These are phyloP conservation scores for Clarkia xantiana DNA, from an alignment of 345 rosid genomes.

Conservation along the genomic window DNA sequence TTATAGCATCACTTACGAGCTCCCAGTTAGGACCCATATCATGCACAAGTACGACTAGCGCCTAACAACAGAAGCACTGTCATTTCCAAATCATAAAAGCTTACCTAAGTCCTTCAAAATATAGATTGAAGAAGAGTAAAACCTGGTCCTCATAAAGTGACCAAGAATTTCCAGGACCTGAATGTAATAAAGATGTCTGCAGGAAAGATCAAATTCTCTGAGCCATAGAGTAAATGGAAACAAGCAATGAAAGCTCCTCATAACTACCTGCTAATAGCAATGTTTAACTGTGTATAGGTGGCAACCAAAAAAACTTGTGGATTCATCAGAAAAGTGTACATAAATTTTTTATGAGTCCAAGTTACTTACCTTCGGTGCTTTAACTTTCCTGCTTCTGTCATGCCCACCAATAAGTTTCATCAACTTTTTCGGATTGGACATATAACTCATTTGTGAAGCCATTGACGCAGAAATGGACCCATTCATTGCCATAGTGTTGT, in stretches of 20 bases:
- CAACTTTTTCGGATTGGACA: conserved; percentile 68
- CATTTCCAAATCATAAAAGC: conserved; percentile 13
- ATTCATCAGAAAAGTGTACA: conserved; percentile 6
- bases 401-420: conserved; percentile 59
- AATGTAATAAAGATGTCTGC: conserved; percentile 64
- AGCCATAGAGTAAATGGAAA: neutral
- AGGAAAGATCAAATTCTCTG: no score
- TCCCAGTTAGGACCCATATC: conserved; percentile 99
- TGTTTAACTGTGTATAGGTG: no score
- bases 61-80: conserved; percentile 33
- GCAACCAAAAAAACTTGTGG: no score
- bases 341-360: conserved; percentile 8
- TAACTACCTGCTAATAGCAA: no score
- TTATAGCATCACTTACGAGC: conserved; percentile 94
- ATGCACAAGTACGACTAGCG: conserved; percentile 95
- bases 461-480: conserved; percentile 73
- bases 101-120: no score
- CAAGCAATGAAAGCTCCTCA: neutral
- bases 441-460: conserved; percentile 88
- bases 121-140: conserved; percentile 14
- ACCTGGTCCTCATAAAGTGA: conserved; percentile 98
- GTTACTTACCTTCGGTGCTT: conserved; percentile 52
- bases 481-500: conserved; percentile 32
- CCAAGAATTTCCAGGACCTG: conserved; percentile 83
- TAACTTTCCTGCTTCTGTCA: conserved; percentile 66